Conservation (phyloP, 2,329 filamentous ascomycete genomes). For the Diaporthe nobilis region DNA sequence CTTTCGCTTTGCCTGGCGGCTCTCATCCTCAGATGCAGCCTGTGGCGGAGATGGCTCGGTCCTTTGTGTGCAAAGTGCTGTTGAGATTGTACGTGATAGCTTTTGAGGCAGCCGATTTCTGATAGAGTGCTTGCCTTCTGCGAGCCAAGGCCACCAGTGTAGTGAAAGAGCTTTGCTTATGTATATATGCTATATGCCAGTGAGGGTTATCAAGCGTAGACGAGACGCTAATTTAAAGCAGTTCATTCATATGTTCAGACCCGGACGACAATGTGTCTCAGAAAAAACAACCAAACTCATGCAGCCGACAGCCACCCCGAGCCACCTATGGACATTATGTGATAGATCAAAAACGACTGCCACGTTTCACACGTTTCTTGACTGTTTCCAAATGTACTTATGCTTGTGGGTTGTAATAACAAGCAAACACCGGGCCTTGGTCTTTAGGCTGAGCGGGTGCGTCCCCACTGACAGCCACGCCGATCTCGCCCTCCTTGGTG, state of each 20-base stretch:
- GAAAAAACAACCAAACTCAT: conserved; percentile 15
- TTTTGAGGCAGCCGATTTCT: too few relatives aligned
- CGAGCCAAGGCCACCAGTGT: too few relatives aligned
- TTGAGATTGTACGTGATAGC: not conserved
- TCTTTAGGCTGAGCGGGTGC: not conserved
- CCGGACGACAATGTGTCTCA: not conserved
- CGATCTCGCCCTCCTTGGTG: conserved; percentile 14
- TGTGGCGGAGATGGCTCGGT: not conserved
- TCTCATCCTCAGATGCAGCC: not conserved
- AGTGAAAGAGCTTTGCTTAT: not conserved
- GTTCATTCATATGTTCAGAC: not conserved
- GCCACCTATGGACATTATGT: not conserved
- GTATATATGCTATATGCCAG: not conserved
- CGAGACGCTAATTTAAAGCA: not conserved
- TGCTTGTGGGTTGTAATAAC: conserved; percentile 35
- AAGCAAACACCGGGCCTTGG: conserved; percentile 36
- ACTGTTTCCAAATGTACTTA: not conserved
- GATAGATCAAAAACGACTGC: not conserved
- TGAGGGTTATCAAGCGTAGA: not conserved
- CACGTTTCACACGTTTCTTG: not conserved
- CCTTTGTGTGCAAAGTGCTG: too few relatives aligned
- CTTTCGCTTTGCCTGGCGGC: not conserved
- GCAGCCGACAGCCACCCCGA: conserved; percentile 1
- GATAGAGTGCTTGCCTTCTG: not conserved
- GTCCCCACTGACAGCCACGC: conserved; percentile 16